Conservation (phyloP, 1,284 basidiomycete species). For the Sparassis latifolia region DNA sequence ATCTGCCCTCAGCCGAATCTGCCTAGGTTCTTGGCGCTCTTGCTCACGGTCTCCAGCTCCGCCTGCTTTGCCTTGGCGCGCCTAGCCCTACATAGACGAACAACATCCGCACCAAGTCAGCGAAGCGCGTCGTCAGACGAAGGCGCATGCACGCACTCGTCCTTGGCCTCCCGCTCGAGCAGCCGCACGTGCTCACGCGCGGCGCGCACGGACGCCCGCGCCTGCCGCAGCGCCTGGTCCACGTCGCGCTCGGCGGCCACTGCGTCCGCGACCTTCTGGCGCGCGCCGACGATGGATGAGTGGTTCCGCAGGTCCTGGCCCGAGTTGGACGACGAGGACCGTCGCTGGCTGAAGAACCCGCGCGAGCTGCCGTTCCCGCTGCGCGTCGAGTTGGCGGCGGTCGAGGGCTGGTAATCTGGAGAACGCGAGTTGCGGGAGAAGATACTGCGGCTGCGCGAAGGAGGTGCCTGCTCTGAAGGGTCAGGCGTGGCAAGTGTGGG, state of each 20-base stretch:
- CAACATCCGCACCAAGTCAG: conserved; percentile 2
- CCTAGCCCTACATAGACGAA: conserved; percentile 31
- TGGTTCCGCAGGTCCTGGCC: conserved; percentile 31
- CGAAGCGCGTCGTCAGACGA: neutral
- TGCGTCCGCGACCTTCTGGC: conserved; percentile 46
- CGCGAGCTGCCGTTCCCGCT: conserved; percentile 11
- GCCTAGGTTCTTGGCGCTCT: conserved; percentile 46
- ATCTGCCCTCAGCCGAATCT: conserved; percentile 37
- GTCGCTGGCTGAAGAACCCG: conserved; percentile 22
- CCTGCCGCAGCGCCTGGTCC: conserved; percentile 43
- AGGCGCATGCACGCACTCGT: conserved; percentile 40
- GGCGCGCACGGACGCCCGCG: conserved; percentile 40
- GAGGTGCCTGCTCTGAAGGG: conserved; percentile 1
- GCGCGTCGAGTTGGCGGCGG: conserved; percentile 9
- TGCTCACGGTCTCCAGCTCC: conserved; percentile 50
- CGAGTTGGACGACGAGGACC: conserved; percentile 19
- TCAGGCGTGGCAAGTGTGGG: conserved; percentile 1
- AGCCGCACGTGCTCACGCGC: conserved; percentile 47
- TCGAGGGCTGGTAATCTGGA: conserved; percentile 7
- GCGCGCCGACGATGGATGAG: conserved; percentile 43
- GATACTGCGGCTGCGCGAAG: conserved; percentile 12
- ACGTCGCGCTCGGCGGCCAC: conserved; percentile 50
- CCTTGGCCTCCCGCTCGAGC: conserved; percentile 46
- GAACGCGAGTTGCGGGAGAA: conserved; percentile 16
- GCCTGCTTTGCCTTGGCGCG: conserved; percentile 54